Evolutionary conservation across 1,284 basidiomycete species (phyloP).

Genomic region (Phellinidium pouzarii): DNA sequence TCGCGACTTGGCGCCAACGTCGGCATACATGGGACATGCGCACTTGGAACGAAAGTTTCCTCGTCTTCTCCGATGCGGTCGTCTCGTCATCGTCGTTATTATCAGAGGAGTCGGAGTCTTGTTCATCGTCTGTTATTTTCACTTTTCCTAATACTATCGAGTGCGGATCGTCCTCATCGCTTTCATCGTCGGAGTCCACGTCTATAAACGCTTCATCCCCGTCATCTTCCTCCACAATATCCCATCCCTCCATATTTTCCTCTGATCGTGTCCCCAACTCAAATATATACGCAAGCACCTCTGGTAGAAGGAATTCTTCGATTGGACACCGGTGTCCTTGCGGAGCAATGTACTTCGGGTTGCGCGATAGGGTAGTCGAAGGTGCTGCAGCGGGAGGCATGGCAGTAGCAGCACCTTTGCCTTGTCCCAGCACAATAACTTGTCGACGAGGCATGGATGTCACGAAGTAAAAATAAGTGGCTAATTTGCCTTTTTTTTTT

Average conservation of each 20-base stretch:
- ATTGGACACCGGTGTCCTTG: conserved; percentile 34
- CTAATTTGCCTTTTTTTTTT: background rate
- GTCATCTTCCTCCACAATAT: conserved; percentile 20
- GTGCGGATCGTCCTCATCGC: conserved; percentile 20
- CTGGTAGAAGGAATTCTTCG: conserved; percentile 45
- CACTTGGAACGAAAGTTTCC: conserved; percentile 31
- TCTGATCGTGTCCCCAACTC: conserved; percentile 37
- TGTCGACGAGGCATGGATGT: background rate
- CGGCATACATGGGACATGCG: conserved; percentile 39
- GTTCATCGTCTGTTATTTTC: conserved; percentile 17
- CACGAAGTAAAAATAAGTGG: background rate
- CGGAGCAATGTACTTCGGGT: conserved; percentile 18
- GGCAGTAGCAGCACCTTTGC: background rate
- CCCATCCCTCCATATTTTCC: conserved; percentile 28
- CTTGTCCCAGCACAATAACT: background rate
- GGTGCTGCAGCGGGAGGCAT: background rate
- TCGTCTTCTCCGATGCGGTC: conserved; percentile 25
- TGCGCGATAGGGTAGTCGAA: background rate
- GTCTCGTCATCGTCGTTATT: conserved; percentile 19
- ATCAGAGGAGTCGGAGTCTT: conserved; percentile 10
- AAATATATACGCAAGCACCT: conserved; percentile 55
- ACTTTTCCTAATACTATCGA: background rate
- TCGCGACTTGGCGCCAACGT: conserved; percentile 29
- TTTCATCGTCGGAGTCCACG: conserved; percentile 18
- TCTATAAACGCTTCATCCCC: conserved; percentile 20